Percentiles rank a stretch among this genome's conserved stretches.
Evolutionary conservation across 805 yeast genomes (phyloP).

Genomic region (Grigorovia humatica): DNA sequence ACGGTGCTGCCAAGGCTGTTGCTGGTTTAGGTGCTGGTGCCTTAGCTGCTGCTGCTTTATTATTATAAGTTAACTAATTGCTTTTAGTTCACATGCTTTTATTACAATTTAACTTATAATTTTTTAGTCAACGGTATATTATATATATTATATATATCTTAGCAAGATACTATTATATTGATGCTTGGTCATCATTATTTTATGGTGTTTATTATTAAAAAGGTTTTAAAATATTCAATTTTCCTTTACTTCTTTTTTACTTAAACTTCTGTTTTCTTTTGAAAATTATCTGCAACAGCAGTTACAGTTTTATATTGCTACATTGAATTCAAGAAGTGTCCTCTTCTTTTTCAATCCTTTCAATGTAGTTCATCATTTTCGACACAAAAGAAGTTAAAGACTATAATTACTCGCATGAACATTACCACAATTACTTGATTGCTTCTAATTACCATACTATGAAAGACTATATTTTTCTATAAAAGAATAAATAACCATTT

Average conservation of each 20-base stretch:
- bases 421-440: too few species aligned
- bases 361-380: too few species aligned
- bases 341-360: too few species aligned
- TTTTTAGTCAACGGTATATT: neutral
- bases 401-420: too few species aligned
- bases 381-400: too few species aligned
- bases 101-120: neutral
- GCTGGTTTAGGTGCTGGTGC: constrained; percentile 5
- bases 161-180: neutral
- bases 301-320: neutral
- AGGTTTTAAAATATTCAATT: neutral
- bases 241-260: neutral
- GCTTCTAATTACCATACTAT: too few species aligned
- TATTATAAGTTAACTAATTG: constrained; percentile 4
- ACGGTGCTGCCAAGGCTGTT: constrained; percentile 3
- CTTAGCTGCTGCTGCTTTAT: constrained; percentile 10
- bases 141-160: neutral
- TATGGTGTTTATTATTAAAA: neutral
- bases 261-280: too few species aligned
- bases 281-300: too few species aligned
- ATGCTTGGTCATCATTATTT: neutral
- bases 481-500: constrained; percentile 39
- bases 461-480: constrained; percentile 7
- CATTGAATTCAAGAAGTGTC: too few species aligned
- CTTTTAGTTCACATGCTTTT: too few species aligned